A percentile compares a stretch with the other conserved stretches of the same genome.
Evolutionary conservation across 805 yeast genomes (phyloP).

Genomic region (Spathaspora gorwiae): DNA sequence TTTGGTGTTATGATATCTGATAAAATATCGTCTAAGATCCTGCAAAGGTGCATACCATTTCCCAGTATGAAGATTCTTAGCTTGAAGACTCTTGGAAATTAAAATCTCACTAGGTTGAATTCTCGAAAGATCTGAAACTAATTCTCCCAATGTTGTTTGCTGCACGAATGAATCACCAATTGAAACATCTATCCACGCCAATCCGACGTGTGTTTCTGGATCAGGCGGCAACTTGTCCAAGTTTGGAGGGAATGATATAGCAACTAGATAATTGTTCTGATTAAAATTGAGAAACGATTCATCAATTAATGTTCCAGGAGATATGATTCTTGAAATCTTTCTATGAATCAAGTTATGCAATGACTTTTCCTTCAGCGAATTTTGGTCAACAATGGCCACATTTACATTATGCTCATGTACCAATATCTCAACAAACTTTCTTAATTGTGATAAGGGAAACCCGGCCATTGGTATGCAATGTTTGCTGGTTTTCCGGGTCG

Average conservation of each 20-base stretch:
- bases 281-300: conserved; percentile 75
- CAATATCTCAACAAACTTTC: conserved; percentile 66
- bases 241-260: conserved; percentile 57
- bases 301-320: conserved; percentile 91
- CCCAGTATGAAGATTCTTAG: conserved; percentile 39
- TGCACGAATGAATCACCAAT: conserved; percentile 76
- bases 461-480: conserved; percentile 77
- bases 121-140: conserved; percentile 70
- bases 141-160: conserved; percentile 51
- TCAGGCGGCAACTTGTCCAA: conserved; percentile 35
- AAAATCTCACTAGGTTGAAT: conserved; percentile 79
- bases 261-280: conserved; percentile 64
- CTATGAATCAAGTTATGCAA: conserved; percentile 47
- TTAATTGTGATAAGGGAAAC: conserved; percentile 70
- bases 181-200: conserved; percentile 87
- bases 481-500: conserved; percentile 46
- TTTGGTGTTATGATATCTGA: conserved; percentile 45
- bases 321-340: conserved; percentile 71
- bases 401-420: conserved; percentile 66
- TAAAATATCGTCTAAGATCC: conserved; percentile 55
- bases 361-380: conserved; percentile 14
- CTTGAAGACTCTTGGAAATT: conserved; percentile 44
- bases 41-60: conserved; percentile 54
- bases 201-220: conserved; percentile 50
- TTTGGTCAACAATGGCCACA: conserved; percentile 83